Evolutionary conservation across 1,139 yeast species (phyloP).

Genomic region (Blastobotrys apis): DNA sequence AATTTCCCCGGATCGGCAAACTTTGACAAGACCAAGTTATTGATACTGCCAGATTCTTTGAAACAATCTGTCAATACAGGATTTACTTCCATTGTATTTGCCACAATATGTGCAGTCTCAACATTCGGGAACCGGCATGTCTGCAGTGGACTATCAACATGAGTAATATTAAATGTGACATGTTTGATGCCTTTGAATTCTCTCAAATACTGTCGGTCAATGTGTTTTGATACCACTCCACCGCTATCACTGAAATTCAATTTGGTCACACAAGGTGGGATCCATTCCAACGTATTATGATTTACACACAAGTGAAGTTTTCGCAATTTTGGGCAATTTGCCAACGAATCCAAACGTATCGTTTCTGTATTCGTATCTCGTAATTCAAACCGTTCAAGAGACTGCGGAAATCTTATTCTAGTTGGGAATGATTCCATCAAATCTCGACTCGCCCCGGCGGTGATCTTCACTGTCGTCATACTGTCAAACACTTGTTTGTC

Average conservation of each 20-base stretch:
- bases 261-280: slow-evolving; percentile 2
- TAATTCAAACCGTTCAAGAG: slow-evolving; percentile 6
- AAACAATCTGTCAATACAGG: neutral
- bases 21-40: neutral
- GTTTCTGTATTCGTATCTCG: neutral
- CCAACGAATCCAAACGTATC: neutral
- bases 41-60: neutral
- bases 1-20: neutral
- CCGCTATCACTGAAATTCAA: neutral
- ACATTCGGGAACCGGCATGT: slow-evolving; percentile 6
- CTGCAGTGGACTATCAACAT: neutral
- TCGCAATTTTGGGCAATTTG: neutral
- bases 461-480: neutral
- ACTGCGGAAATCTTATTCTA: neutral
- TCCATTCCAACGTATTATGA: slow-evolving; percentile 1
- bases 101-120: neutral
- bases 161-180: slow-evolving; percentile 2
- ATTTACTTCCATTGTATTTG: neutral
- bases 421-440: slow-evolving; percentile 4
- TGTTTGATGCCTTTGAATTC: neutral
- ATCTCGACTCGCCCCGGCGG: neutral
- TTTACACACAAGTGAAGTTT: neutral
- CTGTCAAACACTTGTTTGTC: slow-evolving; percentile 1
- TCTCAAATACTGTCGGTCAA: neutral
- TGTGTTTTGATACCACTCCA: neutral